These are phyloP conservation scores for Whalleya microplaca DNA, from an alignment of 2,329 filamentous ascomycete species.

Conservation along the genomic window DNA sequence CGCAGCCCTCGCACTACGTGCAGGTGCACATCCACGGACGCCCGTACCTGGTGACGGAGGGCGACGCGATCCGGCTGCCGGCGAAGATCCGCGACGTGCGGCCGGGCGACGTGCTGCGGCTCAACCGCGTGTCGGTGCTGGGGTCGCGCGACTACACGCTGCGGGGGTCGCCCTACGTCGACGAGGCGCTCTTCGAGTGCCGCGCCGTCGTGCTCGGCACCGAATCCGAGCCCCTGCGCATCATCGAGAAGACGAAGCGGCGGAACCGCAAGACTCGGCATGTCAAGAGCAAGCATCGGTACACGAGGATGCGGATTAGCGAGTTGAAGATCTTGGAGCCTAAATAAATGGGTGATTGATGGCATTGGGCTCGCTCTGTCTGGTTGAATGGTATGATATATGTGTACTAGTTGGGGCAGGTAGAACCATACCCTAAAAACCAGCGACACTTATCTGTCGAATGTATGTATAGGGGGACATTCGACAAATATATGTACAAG, in stretches of 20 bases:
- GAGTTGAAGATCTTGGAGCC: constrained; percentile 67
- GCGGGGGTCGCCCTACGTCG: constrained; percentile 79
- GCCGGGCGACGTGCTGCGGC: constrained; percentile 82
- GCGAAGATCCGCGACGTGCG: constrained; percentile 77
- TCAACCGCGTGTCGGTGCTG: constrained; percentile 82
- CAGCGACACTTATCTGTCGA: not conserved
- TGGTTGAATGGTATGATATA: too few species aligned
- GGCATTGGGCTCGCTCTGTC: too few species aligned
- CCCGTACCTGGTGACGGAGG: constrained; percentile 78
- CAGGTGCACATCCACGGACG: constrained; percentile 78
- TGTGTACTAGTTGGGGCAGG: too few species aligned
- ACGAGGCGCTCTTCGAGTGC: constrained; percentile 83
- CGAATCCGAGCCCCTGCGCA: constrained; percentile 78
- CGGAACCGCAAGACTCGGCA: constrained; percentile 73
- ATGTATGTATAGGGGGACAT: not conserved
- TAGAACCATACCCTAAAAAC: too few species aligned
- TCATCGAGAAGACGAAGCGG: constrained; percentile 75
- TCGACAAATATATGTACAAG: not conserved
- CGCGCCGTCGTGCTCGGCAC: constrained; percentile 82
- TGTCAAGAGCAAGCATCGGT: constrained; percentile 87
- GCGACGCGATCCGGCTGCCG: constrained; percentile 76
- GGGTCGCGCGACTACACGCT: constrained; percentile 91
- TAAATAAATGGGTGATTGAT: constrained; percentile 4
- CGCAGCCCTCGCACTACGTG: constrained; percentile 78
- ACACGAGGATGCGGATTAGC: constrained; percentile 82